Percentiles rank a stretch among this genome's conserved stretches.
Conservation (phyloP, 1,284 basidiomycete genomes). For the Volvariella surrecta region DNA sequence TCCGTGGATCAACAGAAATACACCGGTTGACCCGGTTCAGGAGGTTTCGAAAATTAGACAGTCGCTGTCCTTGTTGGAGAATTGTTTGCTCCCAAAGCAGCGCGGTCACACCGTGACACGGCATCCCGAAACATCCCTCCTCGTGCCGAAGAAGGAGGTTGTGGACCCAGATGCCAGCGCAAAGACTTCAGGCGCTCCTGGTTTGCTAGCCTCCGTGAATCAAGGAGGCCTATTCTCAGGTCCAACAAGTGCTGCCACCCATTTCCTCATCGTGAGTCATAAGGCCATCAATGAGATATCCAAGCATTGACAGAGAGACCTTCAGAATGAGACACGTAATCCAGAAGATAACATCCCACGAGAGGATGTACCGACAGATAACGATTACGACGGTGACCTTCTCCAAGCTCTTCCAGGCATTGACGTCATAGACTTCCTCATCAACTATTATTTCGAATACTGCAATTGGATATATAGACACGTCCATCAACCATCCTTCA, state of each 20-base stretch:
- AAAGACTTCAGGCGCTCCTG: slow-evolving; percentile 41
- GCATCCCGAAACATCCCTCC: slow-evolving; percentile 21
- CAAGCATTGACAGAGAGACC: slow-evolving; percentile 10
- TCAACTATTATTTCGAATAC: slow-evolving; percentile 71
- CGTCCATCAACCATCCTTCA: slow-evolving; percentile 55
- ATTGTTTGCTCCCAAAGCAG: slow-evolving; percentile 51
- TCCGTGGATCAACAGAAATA: no score
- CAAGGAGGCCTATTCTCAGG: slow-evolving; percentile 65
- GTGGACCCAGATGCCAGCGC: slow-evolving; percentile 37
- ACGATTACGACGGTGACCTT: slow-evolving; percentile 66
- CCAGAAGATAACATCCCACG: slow-evolving; percentile 39
- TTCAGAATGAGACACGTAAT: slow-evolving; percentile 37
- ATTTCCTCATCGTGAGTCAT: slow-evolving; percentile 50
- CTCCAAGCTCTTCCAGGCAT: slow-evolving; percentile 53
- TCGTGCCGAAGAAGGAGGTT: slow-evolving; percentile 46
- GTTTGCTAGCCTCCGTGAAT: slow-evolving; percentile 54
- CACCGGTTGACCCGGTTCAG: slow-evolving; percentile 58
- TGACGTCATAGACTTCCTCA: slow-evolving; percentile 59
- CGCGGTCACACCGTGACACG: slow-evolving; percentile 28
- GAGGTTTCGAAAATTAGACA: slow-evolving; percentile 69
- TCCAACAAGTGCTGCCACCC: slow-evolving; percentile 60
- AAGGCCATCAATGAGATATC: slow-evolving; percentile 6
- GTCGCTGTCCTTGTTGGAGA: slow-evolving; percentile 63
- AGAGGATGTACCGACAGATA: slow-evolving; percentile 35
- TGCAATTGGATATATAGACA: slow-evolving; percentile 81